Evolutionary conservation across 2,329 filamentous ascomycete species (phyloP).

Genomic region (Fusarium nygamai): DNA sequence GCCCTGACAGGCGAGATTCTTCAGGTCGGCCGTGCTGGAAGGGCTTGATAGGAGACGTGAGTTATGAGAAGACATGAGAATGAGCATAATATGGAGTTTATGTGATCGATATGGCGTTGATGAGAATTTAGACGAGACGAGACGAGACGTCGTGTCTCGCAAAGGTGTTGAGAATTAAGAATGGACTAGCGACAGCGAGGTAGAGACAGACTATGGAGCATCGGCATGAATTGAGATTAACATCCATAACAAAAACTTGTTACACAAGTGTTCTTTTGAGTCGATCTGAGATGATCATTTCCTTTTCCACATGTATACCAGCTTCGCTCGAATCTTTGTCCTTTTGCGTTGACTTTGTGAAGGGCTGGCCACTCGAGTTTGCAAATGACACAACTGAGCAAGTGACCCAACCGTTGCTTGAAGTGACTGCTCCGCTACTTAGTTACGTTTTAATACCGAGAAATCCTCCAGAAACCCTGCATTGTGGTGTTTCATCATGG

Average conservation of each 20-base stretch:
- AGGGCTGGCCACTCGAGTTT: background rate
- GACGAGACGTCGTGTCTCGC: background rate
- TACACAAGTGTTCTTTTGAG: background rate
- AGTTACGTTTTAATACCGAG: background rate
- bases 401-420: background rate
- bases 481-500: conserved; percentile 7
- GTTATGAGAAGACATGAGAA: background rate
- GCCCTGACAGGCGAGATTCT: conserved; percentile 77
- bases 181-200: conserved; percentile 5
- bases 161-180: conserved; percentile 2
- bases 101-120: conserved; percentile 29
- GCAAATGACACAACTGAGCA: background rate
- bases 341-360: background rate
- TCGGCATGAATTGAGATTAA: conserved; percentile 1
- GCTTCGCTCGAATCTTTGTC: background rate
- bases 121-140: conserved; percentile 6
- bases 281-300: background rate
- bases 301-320: background rate
- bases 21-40: conserved; percentile 84
- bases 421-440: background rate
- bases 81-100: conserved; percentile 33
- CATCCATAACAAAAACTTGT: background rate
- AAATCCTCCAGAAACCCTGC: background rate
- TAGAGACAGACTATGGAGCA: background rate
- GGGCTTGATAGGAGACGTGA: conserved; percentile 45